These are phyloP conservation scores for Saccharomyces hybrid DNA, from an alignment of 1,139 yeast species.

Conservation along the genomic window DNA sequence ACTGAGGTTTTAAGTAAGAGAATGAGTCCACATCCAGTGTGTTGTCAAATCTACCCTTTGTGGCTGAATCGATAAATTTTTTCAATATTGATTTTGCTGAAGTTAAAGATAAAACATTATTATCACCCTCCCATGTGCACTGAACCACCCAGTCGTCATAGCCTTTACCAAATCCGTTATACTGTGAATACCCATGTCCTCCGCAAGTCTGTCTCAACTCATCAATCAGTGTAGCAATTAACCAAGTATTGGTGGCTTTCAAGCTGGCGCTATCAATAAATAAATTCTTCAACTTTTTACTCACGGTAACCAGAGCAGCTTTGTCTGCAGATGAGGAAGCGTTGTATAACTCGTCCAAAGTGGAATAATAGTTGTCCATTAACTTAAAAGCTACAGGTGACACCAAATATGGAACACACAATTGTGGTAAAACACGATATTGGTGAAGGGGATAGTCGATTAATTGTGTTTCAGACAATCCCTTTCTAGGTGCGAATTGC, in stretches of 20 bases:
- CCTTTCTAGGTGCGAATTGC: slow-evolving; percentile 49
- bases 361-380: slow-evolving; percentile 43
- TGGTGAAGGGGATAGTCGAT: slow-evolving; percentile 84
- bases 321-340: slow-evolving; percentile 40
- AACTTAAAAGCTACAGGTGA: slow-evolving; percentile 67
- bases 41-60: slow-evolving; percentile 35
- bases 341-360: slow-evolving; percentile 48
- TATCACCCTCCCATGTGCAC: slow-evolving; percentile 98
- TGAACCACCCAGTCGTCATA: slow-evolving; percentile 91
- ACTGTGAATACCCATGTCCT: slow-evolving; percentile 90
- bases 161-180: slow-evolving; percentile 84
- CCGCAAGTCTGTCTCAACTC: slow-evolving; percentile 92
- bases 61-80: slow-evolving; percentile 36
- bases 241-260: slow-evolving; percentile 88
- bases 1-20: slow-evolving; percentile 36
- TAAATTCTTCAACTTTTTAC: slow-evolving; percentile 55
- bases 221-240: slow-evolving; percentile 68
- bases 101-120: slow-evolving; percentile 74
- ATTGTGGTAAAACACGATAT: slow-evolving; percentile 70
- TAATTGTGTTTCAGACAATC: slow-evolving; percentile 47
- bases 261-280: slow-evolving; percentile 83
- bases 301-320: slow-evolving; percentile 39
- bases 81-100: slow-evolving; percentile 72
- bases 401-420: slow-evolving; percentile 71
- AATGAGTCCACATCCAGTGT: slow-evolving; percentile 35